Percentiles rank a stretch among this genome's conserved stretches.
phyloP scores from a whole-genome alignment of 306 rosid species.

The Malus asiatica region DNA sequence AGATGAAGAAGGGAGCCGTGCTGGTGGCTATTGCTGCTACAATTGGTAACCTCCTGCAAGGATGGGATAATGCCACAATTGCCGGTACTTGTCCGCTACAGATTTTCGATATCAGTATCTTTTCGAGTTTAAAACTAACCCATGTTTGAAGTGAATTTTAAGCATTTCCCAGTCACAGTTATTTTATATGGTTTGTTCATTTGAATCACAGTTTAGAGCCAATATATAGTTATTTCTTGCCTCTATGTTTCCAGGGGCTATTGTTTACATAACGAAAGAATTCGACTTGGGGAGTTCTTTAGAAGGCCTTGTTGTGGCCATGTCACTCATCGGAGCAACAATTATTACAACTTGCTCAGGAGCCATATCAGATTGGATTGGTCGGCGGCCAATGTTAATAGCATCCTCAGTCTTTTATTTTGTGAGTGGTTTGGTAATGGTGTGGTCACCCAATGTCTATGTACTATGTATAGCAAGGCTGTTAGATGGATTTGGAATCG shows the following conservation, averaged over 20 bases:
- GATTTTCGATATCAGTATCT: not conserved
- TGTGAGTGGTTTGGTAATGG: constrained; percentile 59
- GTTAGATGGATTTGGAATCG: constrained; percentile 78
- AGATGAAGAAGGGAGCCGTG: constrained; percentile 71
- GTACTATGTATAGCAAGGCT: constrained; percentile 58
- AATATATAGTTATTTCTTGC: not conserved
- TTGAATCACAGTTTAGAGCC: not conserved
- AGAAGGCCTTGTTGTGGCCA: constrained; percentile 88
- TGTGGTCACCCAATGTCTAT: constrained; percentile 76
- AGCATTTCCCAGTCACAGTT: not conserved
- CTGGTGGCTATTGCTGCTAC: constrained; percentile 83
- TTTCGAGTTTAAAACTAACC: not conserved
- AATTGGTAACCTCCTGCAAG: constrained; percentile 77
- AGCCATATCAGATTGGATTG: constrained; percentile 52
- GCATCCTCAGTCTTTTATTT: constrained; percentile 59
- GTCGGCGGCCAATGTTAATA: constrained; percentile 71
- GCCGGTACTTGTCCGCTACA: constrained; percentile 42
- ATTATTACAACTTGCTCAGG: constrained; percentile 65
- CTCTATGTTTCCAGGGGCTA: constrained; percentile 44
- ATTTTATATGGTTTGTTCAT: not conserved
- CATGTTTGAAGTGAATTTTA: not conserved
- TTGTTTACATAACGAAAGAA: constrained; percentile 57
- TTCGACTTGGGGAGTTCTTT: constrained; percentile 32
- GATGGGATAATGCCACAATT: constrained; percentile 96
- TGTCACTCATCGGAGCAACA: constrained; percentile 77